Evolutionary conservation across 225 moss, liverwort and hornwort genomes (phyloP), one percentile per base, ranked within the genome.

Genomic region (Rhytidiadelphus loreus): DNA sequence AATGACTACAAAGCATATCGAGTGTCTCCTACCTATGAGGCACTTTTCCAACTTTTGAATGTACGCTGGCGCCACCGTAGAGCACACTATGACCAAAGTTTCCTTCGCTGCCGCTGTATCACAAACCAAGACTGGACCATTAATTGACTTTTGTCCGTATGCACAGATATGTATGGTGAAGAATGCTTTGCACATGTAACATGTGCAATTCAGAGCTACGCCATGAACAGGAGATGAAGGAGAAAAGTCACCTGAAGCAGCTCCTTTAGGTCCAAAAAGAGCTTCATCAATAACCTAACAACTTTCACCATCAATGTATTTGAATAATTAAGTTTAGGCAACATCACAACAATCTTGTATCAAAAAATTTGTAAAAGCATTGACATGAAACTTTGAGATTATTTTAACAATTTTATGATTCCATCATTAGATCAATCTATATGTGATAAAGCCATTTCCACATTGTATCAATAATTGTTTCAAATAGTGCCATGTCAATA

Each of bases 251-350:
- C 94, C 94, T 87, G 92, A 92, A 64, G 71, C 80, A 88, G 89
- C 86, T 70, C 94, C 94, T 76, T 90, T 84, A 46, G 70, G 83
- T 83, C 91, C 94, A 86, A 92, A 90, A 80, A 94, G 92, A 89
- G 92, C 89, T 86, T 91, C 94, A 69, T 94, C 94, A 46, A 94
- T n/a, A n/a, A n/a, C n/a, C n/a, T n/a, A n/a, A n/a, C n/a, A n/a
- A n/a, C n/a, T n/a, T n/a, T n/a, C n/a, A n/a, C n/a, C n/a, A n/a
- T n/a, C n/a, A n/a, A n/a, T n/a, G n/a, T n/a, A n/a, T n/a, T n/a
- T n/a, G n/a, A n/a, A n/a, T n/a, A n/a, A n/a, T n/a, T n/a, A n/a
- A n/a, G n/a, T n/a, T n/a, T n/a, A n/a, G n/a, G n/a, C n/a, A n/a
- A n/a, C n/a, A n/a, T n/a, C n/a, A n/a, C n/a, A n/a, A n/a, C n/a